phyloP scores from a whole-genome alignment of 2,329 filamentous ascomycete genomes.

The Fusarium proliferatum region DNA sequence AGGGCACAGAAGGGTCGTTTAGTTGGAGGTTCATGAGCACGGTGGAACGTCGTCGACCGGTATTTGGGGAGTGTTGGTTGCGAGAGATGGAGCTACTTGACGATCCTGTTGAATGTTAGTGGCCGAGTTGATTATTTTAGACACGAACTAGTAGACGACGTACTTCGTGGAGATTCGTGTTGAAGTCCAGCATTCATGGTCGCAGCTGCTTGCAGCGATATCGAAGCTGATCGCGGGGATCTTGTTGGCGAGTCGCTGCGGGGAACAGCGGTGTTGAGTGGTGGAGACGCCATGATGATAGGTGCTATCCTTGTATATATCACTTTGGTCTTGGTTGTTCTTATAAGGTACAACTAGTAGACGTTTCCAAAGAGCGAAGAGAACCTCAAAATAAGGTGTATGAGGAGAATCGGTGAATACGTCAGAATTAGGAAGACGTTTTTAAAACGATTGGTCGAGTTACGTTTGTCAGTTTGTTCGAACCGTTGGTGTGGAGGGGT shows the following conservation, averaged over 20 bases:
- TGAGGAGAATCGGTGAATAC: constrained; percentile 10
- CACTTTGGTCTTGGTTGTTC: background rate
- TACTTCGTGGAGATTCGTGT: constrained; percentile 70
- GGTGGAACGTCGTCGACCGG: constrained; percentile 72
- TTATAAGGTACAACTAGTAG: background rate
- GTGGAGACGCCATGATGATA: constrained; percentile 47
- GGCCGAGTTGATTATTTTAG: background rate
- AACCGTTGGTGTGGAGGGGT: constrained; percentile 21
- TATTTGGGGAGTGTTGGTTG: constrained; percentile 57
- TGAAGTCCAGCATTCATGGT: constrained; percentile 82
- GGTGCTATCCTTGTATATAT: background rate
- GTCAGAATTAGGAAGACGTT: constrained; percentile 21
- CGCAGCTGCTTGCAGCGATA: constrained; percentile 80
- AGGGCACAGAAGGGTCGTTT: constrained; percentile 75
- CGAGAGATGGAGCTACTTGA: constrained; percentile 64
- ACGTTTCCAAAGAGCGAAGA: background rate
- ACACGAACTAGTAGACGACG: constrained; percentile 20
- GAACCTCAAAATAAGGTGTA: background rate
- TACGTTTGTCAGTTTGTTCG: constrained; percentile 10
- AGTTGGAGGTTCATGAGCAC: constrained; percentile 79
- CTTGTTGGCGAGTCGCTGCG: constrained; percentile 65
- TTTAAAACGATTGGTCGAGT: constrained; percentile 12
- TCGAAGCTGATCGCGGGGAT: constrained; percentile 72
- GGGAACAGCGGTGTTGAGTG: constrained; percentile 38
- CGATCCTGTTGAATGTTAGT: constrained; percentile 53